phyloP scores from a whole-genome alignment of 2,329 filamentous ascomycete species.

The Xylariaceae sp. region DNA sequence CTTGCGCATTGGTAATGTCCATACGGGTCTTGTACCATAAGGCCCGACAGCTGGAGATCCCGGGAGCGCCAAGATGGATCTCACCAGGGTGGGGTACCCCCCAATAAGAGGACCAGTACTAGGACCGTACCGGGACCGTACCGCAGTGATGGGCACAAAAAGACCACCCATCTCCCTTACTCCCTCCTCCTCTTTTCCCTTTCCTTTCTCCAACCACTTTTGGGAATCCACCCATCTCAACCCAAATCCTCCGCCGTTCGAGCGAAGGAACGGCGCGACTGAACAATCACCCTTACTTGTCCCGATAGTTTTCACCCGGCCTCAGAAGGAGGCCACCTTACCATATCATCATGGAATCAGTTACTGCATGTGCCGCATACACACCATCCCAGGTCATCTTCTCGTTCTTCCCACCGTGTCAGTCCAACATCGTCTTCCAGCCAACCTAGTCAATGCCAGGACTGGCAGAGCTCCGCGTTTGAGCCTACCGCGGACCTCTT shows the following conservation, averaged over 20 bases:
- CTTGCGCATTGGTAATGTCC: too few species aligned
- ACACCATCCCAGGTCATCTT: constrained; percentile 26
- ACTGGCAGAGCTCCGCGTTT: constrained; percentile 36
- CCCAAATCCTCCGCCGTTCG: constrained; percentile 35
- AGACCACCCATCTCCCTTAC: constrained; percentile 24
- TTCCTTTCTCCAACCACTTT: constrained; percentile 25
- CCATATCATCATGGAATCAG: constrained; percentile 39
- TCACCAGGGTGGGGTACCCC: too few species aligned
- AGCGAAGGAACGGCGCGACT: constrained; percentile 36
- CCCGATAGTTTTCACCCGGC: constrained; percentile 38
- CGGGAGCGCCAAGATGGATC: too few species aligned
- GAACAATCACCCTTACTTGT: constrained; percentile 37
- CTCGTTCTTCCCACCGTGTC: constrained; percentile 34
- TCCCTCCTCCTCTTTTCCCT: constrained; percentile 7
- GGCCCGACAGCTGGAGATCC: too few species aligned
- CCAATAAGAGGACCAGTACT: background rate
- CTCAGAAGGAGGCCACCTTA: constrained; percentile 41
- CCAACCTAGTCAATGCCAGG: constrained; percentile 34
- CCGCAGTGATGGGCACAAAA: constrained; percentile 12
- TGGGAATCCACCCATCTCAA: constrained; percentile 23
- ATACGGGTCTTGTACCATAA: too few species aligned
- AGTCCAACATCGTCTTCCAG: constrained; percentile 25
- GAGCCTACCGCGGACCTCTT: constrained; percentile 40
- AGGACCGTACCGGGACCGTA: too few species aligned
- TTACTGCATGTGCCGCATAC: constrained; percentile 24